Base-by-base conservation (phyloP, 1,139 yeast genomes). In the Sugiyamaella castrensis region DNA sequence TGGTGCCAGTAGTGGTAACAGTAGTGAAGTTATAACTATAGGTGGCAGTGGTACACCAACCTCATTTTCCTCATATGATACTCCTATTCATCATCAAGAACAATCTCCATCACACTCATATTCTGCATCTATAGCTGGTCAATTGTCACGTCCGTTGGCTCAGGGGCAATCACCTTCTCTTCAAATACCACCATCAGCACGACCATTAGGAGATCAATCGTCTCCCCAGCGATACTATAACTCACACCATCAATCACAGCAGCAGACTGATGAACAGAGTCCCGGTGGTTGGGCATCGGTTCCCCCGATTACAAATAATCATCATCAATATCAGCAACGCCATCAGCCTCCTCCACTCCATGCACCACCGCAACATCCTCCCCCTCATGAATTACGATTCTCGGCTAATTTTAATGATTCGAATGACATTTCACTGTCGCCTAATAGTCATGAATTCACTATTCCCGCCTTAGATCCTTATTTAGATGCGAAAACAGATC, bases 391-490 rank as follows among this genome's bases (percentile, higher is more conserved):
- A 19, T 19, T 50, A 38, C 43, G 35, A 30, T 50, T 53, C 39
- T 46, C 50, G n/a, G 52, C 47, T 52, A 47, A 45, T 47, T 47
- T 43, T 35, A 43, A 47, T 46, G 60, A 54, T 43, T 51, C 48
- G 47, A 46, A 51, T 31, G 54, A 56, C 48, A 58, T 59, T 40
- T 53, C 60, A 10, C 45, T 54, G 16, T 43, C 62, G 38, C 39
- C 58, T 37, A 47, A 52, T 27, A 47, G 56, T 32, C 52, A 54
- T 29, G 60, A 58, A 34, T 65, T 82, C 40, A 64, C 67, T 6
- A 64, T 82, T 34, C 87, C 87, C 0, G 67, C 76, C 4, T 73
- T 83, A 37, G 75, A 74, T 47, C 74, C 77, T 1, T 81, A 69
- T 57, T 57, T 82, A 34, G 50, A 48, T 0, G 61, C 67, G 9